These are phyloP conservation scores for Alternaria sp. DNA, from an alignment of 2,329 filamentous ascomycete species.

Conservation along the genomic window DNA sequence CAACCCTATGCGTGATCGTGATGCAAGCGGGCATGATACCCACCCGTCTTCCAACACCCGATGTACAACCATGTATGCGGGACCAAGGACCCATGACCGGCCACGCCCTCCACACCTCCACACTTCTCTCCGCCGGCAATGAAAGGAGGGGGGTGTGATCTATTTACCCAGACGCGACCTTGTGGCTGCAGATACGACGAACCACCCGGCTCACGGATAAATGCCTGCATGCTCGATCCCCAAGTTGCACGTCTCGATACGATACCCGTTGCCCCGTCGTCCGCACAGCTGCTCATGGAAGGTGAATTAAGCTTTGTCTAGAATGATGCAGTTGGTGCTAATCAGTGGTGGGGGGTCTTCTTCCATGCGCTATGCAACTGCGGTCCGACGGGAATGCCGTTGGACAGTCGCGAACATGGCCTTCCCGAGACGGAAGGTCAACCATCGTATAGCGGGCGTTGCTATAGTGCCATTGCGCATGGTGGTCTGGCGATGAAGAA, in stretches of 20 bases:
- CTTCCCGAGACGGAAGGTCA: background rate
- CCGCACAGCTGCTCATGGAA: conserved; percentile 6
- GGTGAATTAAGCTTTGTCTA: conserved; percentile 14
- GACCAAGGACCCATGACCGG: background rate
- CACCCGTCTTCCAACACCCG: background rate
- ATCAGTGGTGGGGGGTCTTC: conserved; percentile 1
- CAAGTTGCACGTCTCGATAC: conserved; percentile 4
- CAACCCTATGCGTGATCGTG: conserved; percentile 1
- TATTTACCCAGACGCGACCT: conserved; percentile 15
- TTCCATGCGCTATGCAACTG: conserved; percentile 10
- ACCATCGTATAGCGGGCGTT: background rate
- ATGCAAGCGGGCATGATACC: background rate
- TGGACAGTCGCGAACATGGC: background rate
- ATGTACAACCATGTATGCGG: background rate
- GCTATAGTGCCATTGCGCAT: background rate
- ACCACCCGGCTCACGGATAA: conserved; percentile 18
- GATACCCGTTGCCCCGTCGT: conserved; percentile 20
- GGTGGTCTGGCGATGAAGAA: background rate
- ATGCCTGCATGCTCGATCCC: conserved; percentile 6
- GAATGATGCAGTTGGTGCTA: background rate
- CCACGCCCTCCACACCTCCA: background rate
- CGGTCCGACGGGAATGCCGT: conserved; percentile 8
- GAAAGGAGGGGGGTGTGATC: background rate
- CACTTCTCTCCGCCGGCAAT: background rate
- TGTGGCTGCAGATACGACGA: conserved; percentile 14